Base-by-base conservation (phyloP, 768 basidiomycete genomes). In the Ramaria sp. region DNA sequence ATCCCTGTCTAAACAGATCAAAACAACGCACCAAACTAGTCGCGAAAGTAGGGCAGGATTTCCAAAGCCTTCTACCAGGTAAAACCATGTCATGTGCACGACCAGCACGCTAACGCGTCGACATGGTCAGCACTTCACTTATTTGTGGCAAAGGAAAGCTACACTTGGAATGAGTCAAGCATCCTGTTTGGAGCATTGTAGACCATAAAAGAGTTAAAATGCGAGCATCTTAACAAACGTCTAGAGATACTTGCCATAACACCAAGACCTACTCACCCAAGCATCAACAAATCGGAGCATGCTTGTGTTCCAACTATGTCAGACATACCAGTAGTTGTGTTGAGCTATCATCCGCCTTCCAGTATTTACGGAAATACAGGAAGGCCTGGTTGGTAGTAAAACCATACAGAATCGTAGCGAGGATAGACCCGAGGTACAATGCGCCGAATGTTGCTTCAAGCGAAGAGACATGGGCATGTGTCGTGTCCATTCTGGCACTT, bases 321-420 rank as follows among this genome's bases (percentile, higher is more conserved):
- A 13, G 20, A 53, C 52, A 22, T 41, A 53, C 52, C 52, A 41
- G 19, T 6, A 15, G 3, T n/a, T 46, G 38, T 13, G 33, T 27
- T 31, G 17, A 12, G 7, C 7, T 1, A 7, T n/a, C 15, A 19
- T 55, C 54, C 54, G 27, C 5, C n/a, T 19, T 20, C 7, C 42
- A 20, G 20, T 46, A 33, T n/a, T 5, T 47, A 7, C 17, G 7
- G 17, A 22, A 55, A 22, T 49, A 49, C n/a, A 31, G 10, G 24
- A 30, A 55, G 11, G 54, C 31, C n/a, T 55, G 54, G 27, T 45
- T 19, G 24, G 46, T 46, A 9, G 54, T 31, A n/a, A 46, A 42
- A 2, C 54, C 54, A 41, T 45, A 46, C n/a, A 55, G 41, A 19
- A 55, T 12, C 1, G 41, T 55, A 9, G 54, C 54, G 19, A 55